A percentile compares a stretch with the other conserved stretches of the same genome.
phyloP scores from a whole-genome alignment of 768 basidiomycete species.

The Rhodotorula paludigena region DNA sequence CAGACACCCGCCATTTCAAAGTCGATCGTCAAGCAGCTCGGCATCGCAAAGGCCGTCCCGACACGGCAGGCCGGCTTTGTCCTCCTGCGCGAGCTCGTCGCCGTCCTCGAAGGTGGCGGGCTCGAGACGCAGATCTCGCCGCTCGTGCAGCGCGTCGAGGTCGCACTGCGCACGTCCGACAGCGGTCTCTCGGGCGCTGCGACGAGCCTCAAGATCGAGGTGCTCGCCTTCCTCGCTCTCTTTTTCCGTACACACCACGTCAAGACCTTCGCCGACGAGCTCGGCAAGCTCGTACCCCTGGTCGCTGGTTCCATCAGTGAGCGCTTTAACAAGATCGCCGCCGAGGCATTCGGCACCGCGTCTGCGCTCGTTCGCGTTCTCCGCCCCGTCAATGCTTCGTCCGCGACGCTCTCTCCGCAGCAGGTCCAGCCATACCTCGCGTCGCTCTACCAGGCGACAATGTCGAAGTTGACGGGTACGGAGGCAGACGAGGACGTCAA shows the following conservation, averaged over 20 bases:
- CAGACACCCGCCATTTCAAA: slow-evolving; percentile 77
- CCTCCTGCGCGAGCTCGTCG: slow-evolving; percentile 67
- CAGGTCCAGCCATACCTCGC: slow-evolving; percentile 51
- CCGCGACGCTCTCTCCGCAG: slow-evolving; percentile 36
- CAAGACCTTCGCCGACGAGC: slow-evolving; percentile 57
- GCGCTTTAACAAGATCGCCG: slow-evolving; percentile 79
- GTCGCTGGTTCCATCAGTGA: slow-evolving; percentile 71
- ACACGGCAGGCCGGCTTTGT: slow-evolving; percentile 82
- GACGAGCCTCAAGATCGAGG: slow-evolving; percentile 73
- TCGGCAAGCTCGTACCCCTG: slow-evolving; percentile 66
- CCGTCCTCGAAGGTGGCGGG: slow-evolving; percentile 70
- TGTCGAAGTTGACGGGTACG: slow-evolving; percentile 63
- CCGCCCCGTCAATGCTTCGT: slow-evolving; percentile 58
- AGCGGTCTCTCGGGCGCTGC: slow-evolving; percentile 56
- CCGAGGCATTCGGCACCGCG: slow-evolving; percentile 81
- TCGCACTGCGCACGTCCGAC: slow-evolving; percentile 41
- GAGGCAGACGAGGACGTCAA: slow-evolving; percentile 91
- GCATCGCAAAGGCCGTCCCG: slow-evolving; percentile 63
- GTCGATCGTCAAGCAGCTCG: slow-evolving; percentile 75
- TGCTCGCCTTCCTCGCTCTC: slow-evolving; percentile 74
- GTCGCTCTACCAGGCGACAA: slow-evolving; percentile 67
- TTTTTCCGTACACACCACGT: slow-evolving; percentile 71
- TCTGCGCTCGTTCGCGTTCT: slow-evolving; percentile 72
- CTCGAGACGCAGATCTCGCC: slow-evolving; percentile 63
- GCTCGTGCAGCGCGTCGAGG: slow-evolving; percentile 54